Evolutionary conservation across 306 rosid species (phyloP), one percentile per base, ranked within the genome.

Genomic region (Spatholobus suberectus): DNA sequence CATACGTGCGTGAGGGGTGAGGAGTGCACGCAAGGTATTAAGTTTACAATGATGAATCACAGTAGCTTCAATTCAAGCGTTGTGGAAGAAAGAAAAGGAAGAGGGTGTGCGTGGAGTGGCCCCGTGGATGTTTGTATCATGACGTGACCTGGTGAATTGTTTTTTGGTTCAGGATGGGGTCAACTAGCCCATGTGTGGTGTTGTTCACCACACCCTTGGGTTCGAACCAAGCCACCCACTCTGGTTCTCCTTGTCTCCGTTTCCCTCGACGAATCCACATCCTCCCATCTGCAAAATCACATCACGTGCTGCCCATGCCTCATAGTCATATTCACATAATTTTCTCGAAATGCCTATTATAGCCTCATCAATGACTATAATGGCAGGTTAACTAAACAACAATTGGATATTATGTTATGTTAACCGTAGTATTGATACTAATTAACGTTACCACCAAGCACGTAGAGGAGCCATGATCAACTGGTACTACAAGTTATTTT

Each of bases 31-130:
- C 91, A 86, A 86, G 87, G 84, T 34, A 77, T 52, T 87, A 27
- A 85, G 92, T 89, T 88, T 54, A 75, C 83, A 89, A 89, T 85
- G 67, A 89, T 89, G 90, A 75, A 85, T 67, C 83, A 51, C 71
- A 21, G 47, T 40, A 58, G 73, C 66, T 75, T 32, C 14, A 20
- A 52, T 46, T 54, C 46, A 13, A 12, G 57, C 10, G 27, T 2
- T 44, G 69, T 5, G 68, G 20, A 12, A 0, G 55, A 15, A 17
- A 34, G 6, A 46, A 29, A 1, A 23, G 58, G 38, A 44, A 14
- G 43, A 13, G 8, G 20, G 57, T n/a, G n/a, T n/a, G n/a, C n/a
- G n/a, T n/a, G n/a, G n/a, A n/a, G n/a, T 15, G 83, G 44, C 76
- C 47, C 81, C 17, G 40, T 6, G 43, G 74, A 81, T 87, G 84